Conservation (phyloP, 257 asterid genomes). For the Solanum chmielewskii region DNA sequence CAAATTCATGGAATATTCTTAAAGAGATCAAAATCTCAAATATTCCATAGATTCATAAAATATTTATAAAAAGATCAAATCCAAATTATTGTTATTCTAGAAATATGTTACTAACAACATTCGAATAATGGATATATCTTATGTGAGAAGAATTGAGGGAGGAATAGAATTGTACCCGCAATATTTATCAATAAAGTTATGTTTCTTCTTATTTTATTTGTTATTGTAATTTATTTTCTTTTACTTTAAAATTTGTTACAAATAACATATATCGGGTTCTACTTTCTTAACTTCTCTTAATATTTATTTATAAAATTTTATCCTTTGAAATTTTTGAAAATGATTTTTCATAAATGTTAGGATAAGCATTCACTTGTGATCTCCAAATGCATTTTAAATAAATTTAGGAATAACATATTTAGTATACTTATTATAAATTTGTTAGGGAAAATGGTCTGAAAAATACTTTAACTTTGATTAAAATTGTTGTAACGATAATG, state of each 20-base stretch:
- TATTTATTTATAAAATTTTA: too few relatives aligned
- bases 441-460: background rate
- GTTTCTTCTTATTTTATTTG: background rate
- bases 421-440: too few relatives aligned
- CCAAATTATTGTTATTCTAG: background rate
- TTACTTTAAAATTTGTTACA: background rate
- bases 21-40: background rate
- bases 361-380: background rate
- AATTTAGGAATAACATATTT: too few relatives aligned
- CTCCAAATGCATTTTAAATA: background rate
- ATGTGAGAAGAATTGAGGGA: background rate
- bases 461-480: too few relatives aligned
- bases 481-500: too few relatives aligned
- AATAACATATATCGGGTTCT: background rate
- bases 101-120: background rate
- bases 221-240: too few relatives aligned
- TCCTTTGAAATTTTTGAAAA: background rate
- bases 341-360: background rate
- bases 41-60: background rate
- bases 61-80: background rate
- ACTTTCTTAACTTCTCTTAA: background rate
- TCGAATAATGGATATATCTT: too few relatives aligned
- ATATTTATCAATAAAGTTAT: too few relatives aligned
- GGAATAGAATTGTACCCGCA: background rate
- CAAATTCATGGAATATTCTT: background rate